Evolutionary conservation across 371 early-diverging fungal species (phyloP), one percentile per base, ranked within the genome.

Genomic region (Rhizomucor pusillus): DNA sequence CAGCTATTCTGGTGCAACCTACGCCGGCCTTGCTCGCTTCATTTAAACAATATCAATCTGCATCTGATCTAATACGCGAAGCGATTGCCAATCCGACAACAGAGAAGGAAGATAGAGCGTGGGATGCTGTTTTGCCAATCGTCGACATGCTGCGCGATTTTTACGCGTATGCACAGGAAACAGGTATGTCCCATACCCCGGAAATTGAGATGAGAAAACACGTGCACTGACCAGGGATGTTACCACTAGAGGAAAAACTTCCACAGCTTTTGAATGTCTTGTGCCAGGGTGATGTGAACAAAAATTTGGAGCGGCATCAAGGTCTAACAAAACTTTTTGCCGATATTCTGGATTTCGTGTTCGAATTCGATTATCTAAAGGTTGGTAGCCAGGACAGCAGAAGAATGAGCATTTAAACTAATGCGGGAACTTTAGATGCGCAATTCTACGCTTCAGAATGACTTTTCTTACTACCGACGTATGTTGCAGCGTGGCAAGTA

Each of bases 381-480:
- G 89, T 87, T n/a, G n/a, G n/a, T n/a, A 76, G 22, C 62, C 23
- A 45, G 18, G 20, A 16, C 10, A 5, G 12, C 39, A n/a, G n/a
- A n/a, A n/a, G 5, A 4, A 3, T 49, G 5, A 40, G 33, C 5
- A 19, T 11, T 24, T 43, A 19, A 24, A 53, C 22, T 29, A 49
- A 50, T 52, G 41, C 34, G 20, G 19, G 12, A 24, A 48, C 24
- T 62, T 13, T 71, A 93, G 93, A 91, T 92, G 90, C 79, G 77
- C 57, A 93, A 90, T 59, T 90, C 95, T 35, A 87, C 90, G 56
- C 86, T 95, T 53, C 95, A 95, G 67, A 97, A 97, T 75, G 96
- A 97, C 67, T 92, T 97, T 60, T 91, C 94, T 19, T 97, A 93
- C 65, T 97, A 97, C 73, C 89, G 96, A 40, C 86, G 97, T 52